Percentiles rank a stretch among this genome's conserved stretches.
These are phyloP conservation scores for Clonostachys rosea DNA, from an alignment of 2,329 filamentous ascomycete species.

Conservation along the genomic window DNA sequence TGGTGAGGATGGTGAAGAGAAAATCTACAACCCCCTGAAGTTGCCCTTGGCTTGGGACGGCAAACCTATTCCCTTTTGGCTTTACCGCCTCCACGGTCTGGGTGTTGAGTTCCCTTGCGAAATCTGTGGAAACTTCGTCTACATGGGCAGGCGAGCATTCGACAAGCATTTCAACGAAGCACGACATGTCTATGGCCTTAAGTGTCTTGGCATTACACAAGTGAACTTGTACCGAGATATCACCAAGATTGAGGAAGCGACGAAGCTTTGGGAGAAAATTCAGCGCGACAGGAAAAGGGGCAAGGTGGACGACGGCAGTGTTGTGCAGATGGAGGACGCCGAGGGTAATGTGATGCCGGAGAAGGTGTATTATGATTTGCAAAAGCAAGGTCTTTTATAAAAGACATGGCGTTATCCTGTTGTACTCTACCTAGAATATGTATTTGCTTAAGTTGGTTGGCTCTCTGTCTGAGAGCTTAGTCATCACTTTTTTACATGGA, in stretches of 20 bases:
- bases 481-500: constrained; percentile 4
- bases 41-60: constrained; percentile 96
- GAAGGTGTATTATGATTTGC: constrained; percentile 94
- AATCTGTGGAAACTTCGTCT: constrained; percentile 97
- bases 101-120: constrained; percentile 95
- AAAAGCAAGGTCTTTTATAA: constrained; percentile 83
- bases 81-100: constrained; percentile 93
- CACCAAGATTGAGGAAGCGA: constrained; percentile 82
- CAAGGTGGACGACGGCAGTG: constrained; percentile 70
- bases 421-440: background rate
- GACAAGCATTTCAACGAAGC: constrained; percentile 98
- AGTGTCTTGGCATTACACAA: constrained; percentile 90
- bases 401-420: background rate
- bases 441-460: background rate
- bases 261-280: constrained; percentile 89
- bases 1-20: constrained; percentile 75
- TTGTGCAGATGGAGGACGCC: constrained; percentile 97
- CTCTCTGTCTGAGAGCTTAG: background rate
- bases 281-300: constrained; percentile 78
- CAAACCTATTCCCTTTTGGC: constrained; percentile 98
- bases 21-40: constrained; percentile 95
- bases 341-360: constrained; percentile 99
- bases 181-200: constrained; percentile 87
- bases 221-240: constrained; percentile 92
- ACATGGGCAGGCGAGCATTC: constrained; percentile 92